Conservation (phyloP, 495 filamentous ascomycete genomes). For the Saxophila tyrrhenica region DNA sequence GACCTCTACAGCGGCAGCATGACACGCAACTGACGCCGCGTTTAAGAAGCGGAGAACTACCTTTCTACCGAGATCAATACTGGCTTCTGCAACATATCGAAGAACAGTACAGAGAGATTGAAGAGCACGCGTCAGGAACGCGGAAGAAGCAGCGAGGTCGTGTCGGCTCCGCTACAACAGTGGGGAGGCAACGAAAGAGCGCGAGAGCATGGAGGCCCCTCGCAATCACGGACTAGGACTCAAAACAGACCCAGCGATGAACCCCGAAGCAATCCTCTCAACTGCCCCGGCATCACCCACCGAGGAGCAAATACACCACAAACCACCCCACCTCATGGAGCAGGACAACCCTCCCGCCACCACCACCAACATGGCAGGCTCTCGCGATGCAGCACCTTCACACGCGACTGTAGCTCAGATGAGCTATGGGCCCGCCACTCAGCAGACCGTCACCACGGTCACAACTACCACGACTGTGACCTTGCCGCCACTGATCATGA, state of each 20-base stretch:
- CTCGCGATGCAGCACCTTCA: constrained; percentile 7
- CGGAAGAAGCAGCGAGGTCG: neutral
- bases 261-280: constrained; percentile 10
- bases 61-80: neutral
- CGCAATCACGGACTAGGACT: neutral
- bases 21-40: neutral
- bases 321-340: neutral
- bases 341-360: constrained; percentile 1
- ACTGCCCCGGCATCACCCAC: constrained; percentile 19
- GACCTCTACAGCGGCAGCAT: neutral
- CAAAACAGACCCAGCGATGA: neutral
- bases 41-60: neutral
- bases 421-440: constrained; percentile 59
- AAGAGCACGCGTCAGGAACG: neutral
- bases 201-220: neutral
- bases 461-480: constrained; percentile 87
- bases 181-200: neutral
- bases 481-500: constrained; percentile 72
- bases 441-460: constrained; percentile 75
- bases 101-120: neutral
- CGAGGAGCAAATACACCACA: neutral
- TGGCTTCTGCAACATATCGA: neutral
- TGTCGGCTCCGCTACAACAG: neutral
- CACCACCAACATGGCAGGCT: neutral
- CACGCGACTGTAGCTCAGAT: constrained; percentile 48